phyloP scores from a whole-genome alignment of 1,139 yeast species.

The Meyerozyma smithsonii region DNA sequence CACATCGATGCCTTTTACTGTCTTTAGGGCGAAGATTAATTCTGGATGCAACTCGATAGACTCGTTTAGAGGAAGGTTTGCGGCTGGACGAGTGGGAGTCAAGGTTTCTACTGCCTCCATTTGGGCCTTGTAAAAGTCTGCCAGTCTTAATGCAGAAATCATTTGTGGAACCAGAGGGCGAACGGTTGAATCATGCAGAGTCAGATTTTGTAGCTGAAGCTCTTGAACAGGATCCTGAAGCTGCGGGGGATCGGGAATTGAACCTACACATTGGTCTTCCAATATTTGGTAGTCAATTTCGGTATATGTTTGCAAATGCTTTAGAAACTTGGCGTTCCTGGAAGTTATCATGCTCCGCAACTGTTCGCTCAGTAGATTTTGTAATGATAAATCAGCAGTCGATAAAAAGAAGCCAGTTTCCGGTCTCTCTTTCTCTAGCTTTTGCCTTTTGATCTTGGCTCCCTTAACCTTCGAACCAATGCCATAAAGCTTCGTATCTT shows the following conservation, averaged over 20 bases:
- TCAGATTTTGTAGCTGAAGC: slow-evolving; percentile 19
- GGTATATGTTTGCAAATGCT: slow-evolving; percentile 39
- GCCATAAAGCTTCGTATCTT: slow-evolving; percentile 55
- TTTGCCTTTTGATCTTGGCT: slow-evolving; percentile 13
- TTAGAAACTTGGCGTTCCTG: slow-evolving; percentile 50
- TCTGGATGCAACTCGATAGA: slow-evolving; percentile 41
- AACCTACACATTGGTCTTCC: slow-evolving; percentile 21
- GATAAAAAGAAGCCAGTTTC: slow-evolving; percentile 23
- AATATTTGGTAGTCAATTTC: slow-evolving; percentile 26
- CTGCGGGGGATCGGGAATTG: slow-evolving; percentile 44
- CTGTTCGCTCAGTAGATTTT: slow-evolving; percentile 26
- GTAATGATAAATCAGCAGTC: slow-evolving; percentile 17
- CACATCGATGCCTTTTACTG: slow-evolving; percentile 43
- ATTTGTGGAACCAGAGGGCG: slow-evolving; percentile 26
- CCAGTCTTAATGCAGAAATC: slow-evolving; percentile 40
- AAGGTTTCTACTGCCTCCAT: slow-evolving; percentile 39
- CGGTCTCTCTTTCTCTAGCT: slow-evolving; percentile 7
- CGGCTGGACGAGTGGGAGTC: slow-evolving; percentile 19
- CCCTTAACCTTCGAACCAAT: slow-evolving; percentile 26
- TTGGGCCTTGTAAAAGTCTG: slow-evolving; percentile 55
- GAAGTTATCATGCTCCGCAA: slow-evolving; percentile 56
- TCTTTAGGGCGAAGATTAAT: slow-evolving; percentile 42
- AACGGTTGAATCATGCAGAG: slow-evolving; percentile 2
- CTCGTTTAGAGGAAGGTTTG: slow-evolving; percentile 19
- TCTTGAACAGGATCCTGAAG: slow-evolving; percentile 32